Percentiles rank a stretch among this genome's conserved stretches.
Evolutionary conservation across 2,329 filamentous ascomycete genomes (phyloP).

Genomic region (Cadophora malorum): DNA sequence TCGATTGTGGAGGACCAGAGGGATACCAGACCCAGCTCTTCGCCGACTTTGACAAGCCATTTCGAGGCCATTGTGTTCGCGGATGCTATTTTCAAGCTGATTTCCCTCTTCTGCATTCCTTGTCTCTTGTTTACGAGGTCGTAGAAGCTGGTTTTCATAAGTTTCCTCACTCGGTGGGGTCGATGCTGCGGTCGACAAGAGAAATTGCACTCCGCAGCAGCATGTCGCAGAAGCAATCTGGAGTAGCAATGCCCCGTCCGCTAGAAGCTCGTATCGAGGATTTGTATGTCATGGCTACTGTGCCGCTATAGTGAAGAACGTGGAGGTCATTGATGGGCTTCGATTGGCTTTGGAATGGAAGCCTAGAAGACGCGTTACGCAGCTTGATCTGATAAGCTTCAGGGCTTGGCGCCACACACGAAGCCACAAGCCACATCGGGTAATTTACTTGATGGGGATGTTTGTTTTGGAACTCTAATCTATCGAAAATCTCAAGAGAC

Average conservation of each 20-base stretch:
- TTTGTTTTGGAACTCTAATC: background rate
- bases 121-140: background rate
- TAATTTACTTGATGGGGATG: background rate
- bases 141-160: background rate
- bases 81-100: background rate
- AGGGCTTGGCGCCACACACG: background rate
- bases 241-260: background rate
- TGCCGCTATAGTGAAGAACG: background rate
- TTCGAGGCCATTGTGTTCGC: slow-evolving; percentile 35
- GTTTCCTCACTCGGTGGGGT: slow-evolving; percentile 6
- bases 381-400: slow-evolving; percentile 18
- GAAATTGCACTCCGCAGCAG: background rate
- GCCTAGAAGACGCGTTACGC: slow-evolving; percentile 19
- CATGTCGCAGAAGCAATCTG: background rate
- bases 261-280: background rate
- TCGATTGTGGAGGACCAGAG: slow-evolving; percentile 53
- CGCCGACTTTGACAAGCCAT: slow-evolving; percentile 36
- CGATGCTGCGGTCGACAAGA: background rate
- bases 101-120: background rate
- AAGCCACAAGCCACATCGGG: background rate
- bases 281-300: slow-evolving; percentile 13
- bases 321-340: slow-evolving; percentile 22
- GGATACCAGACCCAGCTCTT: slow-evolving; percentile 55
- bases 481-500: background rate
- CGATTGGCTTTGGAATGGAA: slow-evolving; percentile 26